A percentile compares a stretch with the other conserved stretches of the same genome.
Conservation (phyloP, 2,329 filamentous ascomycete genomes). For the Phoma sp. region DNA sequence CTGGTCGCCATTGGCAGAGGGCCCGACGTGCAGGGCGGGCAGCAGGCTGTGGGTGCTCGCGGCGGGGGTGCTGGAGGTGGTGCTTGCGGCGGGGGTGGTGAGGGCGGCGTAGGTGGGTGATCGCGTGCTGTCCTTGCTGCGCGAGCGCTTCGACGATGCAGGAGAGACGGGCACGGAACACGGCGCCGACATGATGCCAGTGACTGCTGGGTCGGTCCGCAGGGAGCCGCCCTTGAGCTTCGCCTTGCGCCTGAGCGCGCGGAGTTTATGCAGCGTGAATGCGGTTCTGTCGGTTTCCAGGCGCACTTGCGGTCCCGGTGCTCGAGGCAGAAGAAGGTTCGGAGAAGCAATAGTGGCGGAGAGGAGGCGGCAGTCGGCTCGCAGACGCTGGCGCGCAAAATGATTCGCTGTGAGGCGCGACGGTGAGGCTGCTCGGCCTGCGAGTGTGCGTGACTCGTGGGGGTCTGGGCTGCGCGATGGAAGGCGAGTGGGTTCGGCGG, state of each 20-base stretch:
- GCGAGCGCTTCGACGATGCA: constrained; percentile 50
- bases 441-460: constrained; percentile 12
- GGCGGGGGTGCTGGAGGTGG: constrained; percentile 38
- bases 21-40: constrained; percentile 29
- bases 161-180: constrained; percentile 43
- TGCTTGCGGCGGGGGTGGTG: constrained; percentile 34
- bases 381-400: constrained; percentile 22
- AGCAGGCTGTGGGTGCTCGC: constrained; percentile 44
- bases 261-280: constrained; percentile 51
- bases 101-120: constrained; percentile 39
- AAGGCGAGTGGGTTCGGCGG: constrained; percentile 5
- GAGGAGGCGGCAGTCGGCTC: constrained; percentile 1
- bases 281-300: constrained; percentile 14
- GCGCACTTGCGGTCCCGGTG: constrained; percentile 14
- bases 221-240: constrained; percentile 42
- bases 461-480: neutral
- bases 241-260: constrained; percentile 50
- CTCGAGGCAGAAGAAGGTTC: constrained; percentile 27
- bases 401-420: constrained; percentile 14
- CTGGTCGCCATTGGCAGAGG: constrained; percentile 15
- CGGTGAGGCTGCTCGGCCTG: neutral
- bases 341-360: constrained; percentile 32
- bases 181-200: constrained; percentile 35
- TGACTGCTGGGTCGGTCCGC: constrained; percentile 24
- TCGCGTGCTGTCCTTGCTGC: constrained; percentile 48